Conservation (phyloP, 192 early-diverging fungal genomes). For the Rhizoclosmatium globosum region DNA sequence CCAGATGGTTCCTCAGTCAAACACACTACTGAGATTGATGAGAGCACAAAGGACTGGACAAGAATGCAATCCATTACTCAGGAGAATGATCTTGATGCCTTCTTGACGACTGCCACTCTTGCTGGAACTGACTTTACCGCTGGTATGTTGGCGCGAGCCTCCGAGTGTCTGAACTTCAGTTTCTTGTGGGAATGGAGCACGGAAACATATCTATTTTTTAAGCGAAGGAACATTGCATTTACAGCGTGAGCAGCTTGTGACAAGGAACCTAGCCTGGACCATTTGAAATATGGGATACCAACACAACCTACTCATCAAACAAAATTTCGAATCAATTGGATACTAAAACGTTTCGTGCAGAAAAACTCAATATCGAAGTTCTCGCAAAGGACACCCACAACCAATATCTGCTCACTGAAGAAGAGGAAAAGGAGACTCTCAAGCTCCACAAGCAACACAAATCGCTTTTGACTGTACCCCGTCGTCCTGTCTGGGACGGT, state of each 20-base stretch:
- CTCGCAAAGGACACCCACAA: slow-evolving; percentile 74
- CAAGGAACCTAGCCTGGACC: neutral
- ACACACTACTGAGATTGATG: slow-evolving; percentile 88
- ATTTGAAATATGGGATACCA: neutral
- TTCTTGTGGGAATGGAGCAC: too few relatives aligned
- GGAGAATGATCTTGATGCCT: slow-evolving; percentile 96
- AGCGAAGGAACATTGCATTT: too few relatives aligned
- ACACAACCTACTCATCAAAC: neutral
- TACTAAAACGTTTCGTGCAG: slow-evolving; percentile 40
- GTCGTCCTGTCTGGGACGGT: slow-evolving; percentile 88
- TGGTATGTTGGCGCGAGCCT: slow-evolving; percentile 49
- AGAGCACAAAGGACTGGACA: slow-evolving; percentile 80
- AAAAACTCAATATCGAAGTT: slow-evolving; percentile 86
- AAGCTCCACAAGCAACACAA: slow-evolving; percentile 79
- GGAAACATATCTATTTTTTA: too few relatives aligned
- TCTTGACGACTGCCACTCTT: slow-evolving; percentile 92
- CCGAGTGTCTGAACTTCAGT: too few relatives aligned
- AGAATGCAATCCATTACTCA: slow-evolving; percentile 95
- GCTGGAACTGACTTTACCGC: slow-evolving; percentile 95
- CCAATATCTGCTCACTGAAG: slow-evolving; percentile 81
- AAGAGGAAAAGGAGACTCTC: slow-evolving; percentile 82
- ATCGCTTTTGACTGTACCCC: slow-evolving; percentile 81
- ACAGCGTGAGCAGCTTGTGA: too few relatives aligned
- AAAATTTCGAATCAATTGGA: too few relatives aligned
- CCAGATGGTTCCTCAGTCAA: slow-evolving; percentile 58